These are phyloP conservation scores for Sarcomyxa edulis DNA, from an alignment of 768 basidiomycete species.

Conservation along the genomic window DNA sequence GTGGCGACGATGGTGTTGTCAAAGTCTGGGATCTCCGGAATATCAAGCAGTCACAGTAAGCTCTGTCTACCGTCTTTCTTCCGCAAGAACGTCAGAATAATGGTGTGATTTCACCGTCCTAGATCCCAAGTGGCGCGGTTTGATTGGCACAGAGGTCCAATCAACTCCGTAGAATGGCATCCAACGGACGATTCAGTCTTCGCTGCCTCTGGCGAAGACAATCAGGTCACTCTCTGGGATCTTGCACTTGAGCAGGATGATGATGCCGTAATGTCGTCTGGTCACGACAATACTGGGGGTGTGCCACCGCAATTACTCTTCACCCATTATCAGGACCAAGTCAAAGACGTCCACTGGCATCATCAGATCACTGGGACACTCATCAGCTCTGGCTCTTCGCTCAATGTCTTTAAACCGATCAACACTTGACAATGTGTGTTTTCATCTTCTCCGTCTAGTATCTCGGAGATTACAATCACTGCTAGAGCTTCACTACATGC, in stretches of 20 bases:
- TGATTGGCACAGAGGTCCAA: constrained; percentile 3
- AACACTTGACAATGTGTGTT: too few relatives aligned
- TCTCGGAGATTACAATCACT: too few relatives aligned
- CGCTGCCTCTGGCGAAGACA: background rate
- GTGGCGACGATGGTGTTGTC: constrained; percentile 1
- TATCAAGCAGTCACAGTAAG: constrained; percentile 1
- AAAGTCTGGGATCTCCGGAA: constrained; percentile 4
- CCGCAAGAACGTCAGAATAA: too few relatives aligned
- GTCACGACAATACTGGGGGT: background rate
- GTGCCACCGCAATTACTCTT: constrained; percentile 2
- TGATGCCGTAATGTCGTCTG: too few relatives aligned
- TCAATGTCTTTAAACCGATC: too few relatives aligned
- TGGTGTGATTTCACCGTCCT: background rate
- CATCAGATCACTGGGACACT: too few relatives aligned
- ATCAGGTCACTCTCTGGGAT: too few relatives aligned
- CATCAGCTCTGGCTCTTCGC: too few relatives aligned
- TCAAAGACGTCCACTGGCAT: constrained; percentile 2
- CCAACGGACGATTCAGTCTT: constrained; percentile 3
- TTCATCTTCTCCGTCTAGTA: too few relatives aligned
- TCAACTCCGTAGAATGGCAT: constrained; percentile 2
- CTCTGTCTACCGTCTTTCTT: too few relatives aligned
- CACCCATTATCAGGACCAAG: constrained; percentile 1
- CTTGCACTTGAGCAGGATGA: too few relatives aligned
- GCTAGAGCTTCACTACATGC: too few relatives aligned
- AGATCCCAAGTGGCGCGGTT: constrained; percentile 1